Evolutionary conservation across 495 filamentous ascomycete genomes (phyloP).

Genomic region (Lasiosphaeria ovina): DNA sequence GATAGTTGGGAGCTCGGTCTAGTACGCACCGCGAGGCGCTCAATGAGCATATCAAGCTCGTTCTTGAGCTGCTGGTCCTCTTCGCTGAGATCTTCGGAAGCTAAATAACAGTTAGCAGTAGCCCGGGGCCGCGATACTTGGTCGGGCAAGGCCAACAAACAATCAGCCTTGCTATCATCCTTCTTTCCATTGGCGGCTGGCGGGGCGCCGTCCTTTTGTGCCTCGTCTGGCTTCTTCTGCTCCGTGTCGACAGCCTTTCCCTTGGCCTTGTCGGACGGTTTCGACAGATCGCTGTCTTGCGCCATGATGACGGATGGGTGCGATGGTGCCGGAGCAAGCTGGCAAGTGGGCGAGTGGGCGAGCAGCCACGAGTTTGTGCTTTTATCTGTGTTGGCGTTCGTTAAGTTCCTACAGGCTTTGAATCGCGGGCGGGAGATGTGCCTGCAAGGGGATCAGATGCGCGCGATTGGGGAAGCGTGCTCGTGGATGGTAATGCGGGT

Average conservation of each 20-base stretch:
- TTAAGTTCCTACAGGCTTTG: not conserved
- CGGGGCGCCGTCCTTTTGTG: constrained; percentile 66
- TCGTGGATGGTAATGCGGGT: constrained; percentile 8
- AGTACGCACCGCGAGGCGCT: constrained; percentile 77
- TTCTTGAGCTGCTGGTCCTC: constrained; percentile 97
- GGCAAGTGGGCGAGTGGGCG: not conserved
- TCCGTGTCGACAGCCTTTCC: constrained; percentile 71
- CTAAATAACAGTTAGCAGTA: constrained; percentile 26
- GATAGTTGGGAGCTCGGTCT: not conserved
- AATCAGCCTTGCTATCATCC: constrained; percentile 57
- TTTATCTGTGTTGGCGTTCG: not conserved
- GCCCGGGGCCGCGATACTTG: constrained; percentile 6
- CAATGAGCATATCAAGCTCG: constrained; percentile 97
- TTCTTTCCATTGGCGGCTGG: constrained; percentile 71
- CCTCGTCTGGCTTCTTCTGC: constrained; percentile 60
- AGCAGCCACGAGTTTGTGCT: not conserved
- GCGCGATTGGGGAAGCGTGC: not conserved
- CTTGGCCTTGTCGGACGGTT: constrained; percentile 90
- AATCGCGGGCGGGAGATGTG: not conserved
- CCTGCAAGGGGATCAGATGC: not conserved
- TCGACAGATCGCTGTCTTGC: constrained; percentile 84
- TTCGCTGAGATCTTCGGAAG: constrained; percentile 82
- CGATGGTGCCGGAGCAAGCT: not conserved
- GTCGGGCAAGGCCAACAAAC: constrained; percentile 30
- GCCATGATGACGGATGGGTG: constrained; percentile 60